Evolutionary conservation across 768 basidiomycete genomes (phyloP).

Genomic region (Russula dissimulans): DNA sequence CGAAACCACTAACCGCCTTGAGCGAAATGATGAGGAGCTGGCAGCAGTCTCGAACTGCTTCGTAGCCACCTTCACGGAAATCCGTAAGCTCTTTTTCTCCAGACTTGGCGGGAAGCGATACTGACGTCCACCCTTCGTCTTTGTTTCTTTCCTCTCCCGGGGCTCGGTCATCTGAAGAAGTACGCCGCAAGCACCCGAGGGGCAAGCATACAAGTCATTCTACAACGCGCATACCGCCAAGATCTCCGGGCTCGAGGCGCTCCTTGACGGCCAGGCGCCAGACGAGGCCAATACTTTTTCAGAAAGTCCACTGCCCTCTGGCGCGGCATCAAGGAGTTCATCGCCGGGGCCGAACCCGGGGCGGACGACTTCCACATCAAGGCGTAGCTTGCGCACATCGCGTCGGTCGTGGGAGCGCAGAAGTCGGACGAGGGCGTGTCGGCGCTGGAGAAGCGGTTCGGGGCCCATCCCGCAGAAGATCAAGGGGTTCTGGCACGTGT

Average conservation of each 20-base stretch:
- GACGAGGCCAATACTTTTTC: slow-evolving; percentile 33
- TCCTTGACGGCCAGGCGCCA: slow-evolving; percentile 34
- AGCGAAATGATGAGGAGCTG: slow-evolving; percentile 42
- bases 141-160: slow-evolving; percentile 20
- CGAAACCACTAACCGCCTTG: neutral
- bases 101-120: neutral
- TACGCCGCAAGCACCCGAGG: slow-evolving; percentile 28
- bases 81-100: slow-evolving; percentile 26
- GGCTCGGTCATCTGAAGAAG: slow-evolving; percentile 36
- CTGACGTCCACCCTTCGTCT: neutral
- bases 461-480: slow-evolving; percentile 32
- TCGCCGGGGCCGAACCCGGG: slow-evolving; percentile 38
- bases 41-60: slow-evolving; percentile 29
- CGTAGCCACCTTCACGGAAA: slow-evolving; percentile 28
- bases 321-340: slow-evolving; percentile 32
- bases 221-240: slow-evolving; percentile 33
- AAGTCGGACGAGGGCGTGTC: slow-evolving; percentile 30
- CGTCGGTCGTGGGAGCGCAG: slow-evolving; percentile 30
- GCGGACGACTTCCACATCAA: slow-evolving; percentile 49
- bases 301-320: slow-evolving; percentile 32
- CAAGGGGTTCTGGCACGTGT: slow-evolving; percentile 35
- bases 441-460: slow-evolving; percentile 34
- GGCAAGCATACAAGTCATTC: slow-evolving; percentile 33
- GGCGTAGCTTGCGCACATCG: slow-evolving; percentile 44
- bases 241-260: slow-evolving; percentile 34